phyloP scores from a whole-genome alignment of 345 rosid genomes.

The Citrus australasica region DNA sequence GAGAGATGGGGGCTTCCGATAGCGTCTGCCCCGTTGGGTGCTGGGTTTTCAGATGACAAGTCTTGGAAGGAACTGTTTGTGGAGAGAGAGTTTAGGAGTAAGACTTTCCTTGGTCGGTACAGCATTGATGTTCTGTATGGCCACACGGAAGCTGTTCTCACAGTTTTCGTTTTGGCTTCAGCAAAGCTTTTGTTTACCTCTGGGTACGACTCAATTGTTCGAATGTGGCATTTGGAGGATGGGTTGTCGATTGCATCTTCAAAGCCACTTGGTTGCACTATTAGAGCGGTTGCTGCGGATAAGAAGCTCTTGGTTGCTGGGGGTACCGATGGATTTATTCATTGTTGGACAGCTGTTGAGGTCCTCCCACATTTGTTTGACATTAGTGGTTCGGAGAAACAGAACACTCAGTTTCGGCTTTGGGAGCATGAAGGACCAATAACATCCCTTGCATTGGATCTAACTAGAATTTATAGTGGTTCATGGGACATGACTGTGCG shows the following conservation, averaged over 20 bases:
- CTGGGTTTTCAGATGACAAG: slow-evolving; percentile 44
- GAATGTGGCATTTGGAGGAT: slow-evolving; percentile 92
- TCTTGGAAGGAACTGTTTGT: slow-evolving; percentile 88
- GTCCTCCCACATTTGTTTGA: slow-evolving; percentile 64
- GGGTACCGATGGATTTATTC: slow-evolving; percentile 89
- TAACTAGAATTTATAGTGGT: slow-evolving; percentile 63
- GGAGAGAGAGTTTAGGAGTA: slow-evolving; percentile 89
- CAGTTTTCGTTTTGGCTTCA: slow-evolving; percentile 70
- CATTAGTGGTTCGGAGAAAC: slow-evolving; percentile 47
- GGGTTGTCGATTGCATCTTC: slow-evolving; percentile 70
- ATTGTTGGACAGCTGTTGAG: slow-evolving; percentile 77
- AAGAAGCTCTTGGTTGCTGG: slow-evolving; percentile 78
- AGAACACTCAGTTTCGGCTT: slow-evolving; percentile 53
- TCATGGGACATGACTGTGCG: slow-evolving; percentile 98
- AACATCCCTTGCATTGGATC: slow-evolving; percentile 76
- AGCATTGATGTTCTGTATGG: slow-evolving; percentile 69
- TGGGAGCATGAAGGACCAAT: slow-evolving; percentile 93
- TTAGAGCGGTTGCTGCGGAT: slow-evolving; percentile 80
- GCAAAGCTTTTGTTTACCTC: slow-evolving; percentile 81
- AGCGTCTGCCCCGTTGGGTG: slow-evolving; percentile 17
- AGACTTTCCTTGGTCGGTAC: slow-evolving; percentile 65
- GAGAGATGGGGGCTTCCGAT: slow-evolving; percentile 86
- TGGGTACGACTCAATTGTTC: slow-evolving; percentile 77
- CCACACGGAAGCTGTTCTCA: slow-evolving; percentile 80
- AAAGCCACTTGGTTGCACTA: slow-evolving; percentile 77